A percentile compares a stretch with the other conserved stretches of the same genome.
phyloP scores from a whole-genome alignment of 2,329 filamentous ascomycete species.

The Aspergillus cejpii region DNA sequence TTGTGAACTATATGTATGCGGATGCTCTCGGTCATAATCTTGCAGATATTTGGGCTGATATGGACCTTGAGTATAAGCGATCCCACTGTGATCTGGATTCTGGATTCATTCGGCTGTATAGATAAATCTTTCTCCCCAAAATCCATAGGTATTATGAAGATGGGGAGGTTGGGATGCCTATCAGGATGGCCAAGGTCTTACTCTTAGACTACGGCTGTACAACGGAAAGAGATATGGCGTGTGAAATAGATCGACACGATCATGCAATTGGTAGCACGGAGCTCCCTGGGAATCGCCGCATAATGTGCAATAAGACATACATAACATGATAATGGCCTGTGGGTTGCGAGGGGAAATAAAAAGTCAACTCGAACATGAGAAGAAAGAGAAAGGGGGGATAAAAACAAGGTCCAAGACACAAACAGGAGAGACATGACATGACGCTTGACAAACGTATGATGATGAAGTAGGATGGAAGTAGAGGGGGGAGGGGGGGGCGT shows the following conservation, averaged over 20 bases:
- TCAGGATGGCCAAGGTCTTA: too few relatives aligned
- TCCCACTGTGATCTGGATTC: too few relatives aligned
- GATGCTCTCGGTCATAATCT: too few relatives aligned
- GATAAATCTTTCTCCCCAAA: too few relatives aligned
- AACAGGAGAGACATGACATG: constrained; percentile 15
- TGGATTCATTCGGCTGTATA: too few relatives aligned
- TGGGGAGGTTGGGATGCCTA: too few relatives aligned
- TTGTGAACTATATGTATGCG: too few relatives aligned
- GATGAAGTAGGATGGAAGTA: background rate
- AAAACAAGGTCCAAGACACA: constrained; percentile 12
- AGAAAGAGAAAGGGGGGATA: constrained; percentile 12
- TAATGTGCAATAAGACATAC: constrained; percentile 22
- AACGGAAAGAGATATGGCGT: too few relatives aligned
- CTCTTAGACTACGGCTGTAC: too few relatives aligned
- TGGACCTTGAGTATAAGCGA: too few relatives aligned
- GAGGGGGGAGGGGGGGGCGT: background rate
- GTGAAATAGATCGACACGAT: constrained; percentile 21
- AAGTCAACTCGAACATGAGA: constrained; percentile 13
- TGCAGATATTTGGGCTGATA: too few relatives aligned
- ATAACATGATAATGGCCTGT: constrained; percentile 14
- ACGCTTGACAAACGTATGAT: constrained; percentile 11
- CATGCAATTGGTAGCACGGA: constrained; percentile 31
- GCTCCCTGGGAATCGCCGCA: constrained; percentile 34
- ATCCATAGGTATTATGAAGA: too few relatives aligned
- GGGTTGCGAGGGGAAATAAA: constrained; percentile 16